Evolutionary conservation across 257 asterid genomes (phyloP).

Genomic region (Nicotiana knightiana): DNA sequence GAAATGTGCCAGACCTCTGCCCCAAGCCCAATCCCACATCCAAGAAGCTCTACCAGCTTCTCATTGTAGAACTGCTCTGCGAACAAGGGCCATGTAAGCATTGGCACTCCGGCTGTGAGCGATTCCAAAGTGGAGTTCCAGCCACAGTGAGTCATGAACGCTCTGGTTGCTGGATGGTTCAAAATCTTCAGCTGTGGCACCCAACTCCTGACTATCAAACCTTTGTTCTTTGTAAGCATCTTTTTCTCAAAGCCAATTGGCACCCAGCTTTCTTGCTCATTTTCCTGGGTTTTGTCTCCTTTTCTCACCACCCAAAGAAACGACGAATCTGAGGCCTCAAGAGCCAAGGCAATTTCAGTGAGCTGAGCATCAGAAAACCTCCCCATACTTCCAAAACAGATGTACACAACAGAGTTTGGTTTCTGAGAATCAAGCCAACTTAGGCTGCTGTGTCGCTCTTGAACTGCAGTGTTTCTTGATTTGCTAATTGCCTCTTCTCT

Average conservation of each 20-base stretch:
- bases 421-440: conserved; percentile 18
- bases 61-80: conserved; percentile 30
- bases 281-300: background rate
- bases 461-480: background rate
- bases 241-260: conserved; percentile 21
- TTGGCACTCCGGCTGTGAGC: conserved; percentile 19
- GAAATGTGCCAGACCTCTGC: background rate
- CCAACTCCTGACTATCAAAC: conserved; percentile 25
- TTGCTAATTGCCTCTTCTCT: background rate
- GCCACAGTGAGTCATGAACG: conserved; percentile 30
- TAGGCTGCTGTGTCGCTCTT: background rate
- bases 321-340: conserved; percentile 10
- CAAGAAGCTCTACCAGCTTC: conserved; percentile 12
- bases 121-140: conserved; percentile 31
- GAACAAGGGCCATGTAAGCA: conserved; percentile 33
- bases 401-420: conserved; percentile 7
- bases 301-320: conserved; percentile 23
- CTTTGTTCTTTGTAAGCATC: background rate
- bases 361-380: conserved; percentile 20
- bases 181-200: conserved; percentile 23
- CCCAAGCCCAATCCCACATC: conserved; percentile 17
- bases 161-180: conserved; percentile 19
- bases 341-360: conserved; percentile 14
- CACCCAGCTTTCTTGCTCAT: conserved; percentile 8
- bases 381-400: conserved; percentile 23